Conservation (phyloP, 768 basidiomycete genomes). For the Tubosaeta brunneosetosa region DNA sequence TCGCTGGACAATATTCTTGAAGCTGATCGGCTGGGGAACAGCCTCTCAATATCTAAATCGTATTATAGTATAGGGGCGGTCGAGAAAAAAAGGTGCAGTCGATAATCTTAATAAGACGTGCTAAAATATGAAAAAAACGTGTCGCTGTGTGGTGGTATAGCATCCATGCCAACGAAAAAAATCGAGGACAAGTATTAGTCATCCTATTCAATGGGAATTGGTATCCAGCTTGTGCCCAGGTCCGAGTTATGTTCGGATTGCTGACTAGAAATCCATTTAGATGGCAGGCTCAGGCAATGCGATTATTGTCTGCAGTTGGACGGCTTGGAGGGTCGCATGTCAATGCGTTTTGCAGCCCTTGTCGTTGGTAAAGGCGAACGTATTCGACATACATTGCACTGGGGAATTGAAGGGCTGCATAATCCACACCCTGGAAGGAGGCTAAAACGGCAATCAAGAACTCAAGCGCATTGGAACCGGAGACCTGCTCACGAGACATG, state of each 20-base stretch:
- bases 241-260: slow-evolving; percentile 82
- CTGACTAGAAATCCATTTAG: slow-evolving; percentile 26
- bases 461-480: background rate
- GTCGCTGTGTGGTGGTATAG: slow-evolving; percentile 16
- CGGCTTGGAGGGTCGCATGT: slow-evolving; percentile 75
- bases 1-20: too few species aligned
- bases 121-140: slow-evolving; percentile 22
- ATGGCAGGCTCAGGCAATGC: background rate
- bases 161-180: slow-evolving; percentile 3
- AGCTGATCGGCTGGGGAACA: too few species aligned
- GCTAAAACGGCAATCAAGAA: slow-evolving; percentile 30
- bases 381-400: slow-evolving; percentile 84
- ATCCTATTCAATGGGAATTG: slow-evolving; percentile 64
- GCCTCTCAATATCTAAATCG: slow-evolving; percentile 12
- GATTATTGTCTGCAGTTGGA: slow-evolving; percentile 57
- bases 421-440: slow-evolving; percentile 72
- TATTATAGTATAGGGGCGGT: slow-evolving; percentile 5
- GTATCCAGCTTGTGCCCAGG: slow-evolving; percentile 76
- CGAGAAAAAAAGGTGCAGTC: slow-evolving; percentile 9
- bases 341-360: slow-evolving; percentile 60
- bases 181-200: slow-evolving; percentile 21
- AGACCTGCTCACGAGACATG: slow-evolving; percentile 50
- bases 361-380: slow-evolving; percentile 80
- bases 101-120: slow-evolving; percentile 24
- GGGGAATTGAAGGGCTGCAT: slow-evolving; percentile 69